Percentiles rank a stretch among this genome's conserved stretches.
These are phyloP conservation scores for Phaeotremella fagi DNA, from an alignment of 768 basidiomycete species.

Conservation along the genomic window DNA sequence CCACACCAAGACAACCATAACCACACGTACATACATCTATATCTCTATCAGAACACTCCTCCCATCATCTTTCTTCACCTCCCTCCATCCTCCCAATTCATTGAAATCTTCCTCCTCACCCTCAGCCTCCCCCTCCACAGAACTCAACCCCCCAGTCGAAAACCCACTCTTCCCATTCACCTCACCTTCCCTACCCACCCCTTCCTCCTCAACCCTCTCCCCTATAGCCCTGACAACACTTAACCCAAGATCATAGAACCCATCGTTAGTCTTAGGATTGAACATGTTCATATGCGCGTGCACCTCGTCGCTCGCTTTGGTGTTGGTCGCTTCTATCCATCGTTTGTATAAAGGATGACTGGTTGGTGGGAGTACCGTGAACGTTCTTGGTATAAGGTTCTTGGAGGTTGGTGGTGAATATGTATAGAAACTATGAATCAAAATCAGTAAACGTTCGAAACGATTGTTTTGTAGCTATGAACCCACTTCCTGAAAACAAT, in stretches of 20 bases:
- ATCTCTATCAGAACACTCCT: constrained; percentile 23
- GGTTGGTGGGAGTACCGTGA: constrained; percentile 65
- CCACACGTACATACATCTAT: too few species aligned
- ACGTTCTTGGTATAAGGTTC: constrained; percentile 61
- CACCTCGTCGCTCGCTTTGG: constrained; percentile 67
- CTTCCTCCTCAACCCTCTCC: constrained; percentile 41
- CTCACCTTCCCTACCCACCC: constrained; percentile 10
- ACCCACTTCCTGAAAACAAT: constrained; percentile 40
- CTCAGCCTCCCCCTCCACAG: not conserved
- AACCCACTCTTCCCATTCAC: constrained; percentile 2
- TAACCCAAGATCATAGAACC: constrained; percentile 81
- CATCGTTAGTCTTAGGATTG: constrained; percentile 71
- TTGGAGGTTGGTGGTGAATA: constrained; percentile 63
- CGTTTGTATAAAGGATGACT: constrained; percentile 48
- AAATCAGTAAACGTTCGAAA: not conserved
- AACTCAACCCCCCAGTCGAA: too few species aligned
- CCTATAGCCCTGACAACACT: constrained; percentile 54
- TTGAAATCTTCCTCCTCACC: not conserved
- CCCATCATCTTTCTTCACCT: constrained; percentile 24
- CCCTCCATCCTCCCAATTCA: constrained; percentile 8
- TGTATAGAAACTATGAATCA: constrained; percentile 66
- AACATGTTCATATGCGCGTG: constrained; percentile 89
- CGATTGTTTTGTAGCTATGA: not conserved
- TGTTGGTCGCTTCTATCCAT: constrained; percentile 66
- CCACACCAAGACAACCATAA: too few species aligned